Base-by-base conservation (phyloP, 208 protist genomes). In the Leptomonas pyrrhocoris region DNA sequence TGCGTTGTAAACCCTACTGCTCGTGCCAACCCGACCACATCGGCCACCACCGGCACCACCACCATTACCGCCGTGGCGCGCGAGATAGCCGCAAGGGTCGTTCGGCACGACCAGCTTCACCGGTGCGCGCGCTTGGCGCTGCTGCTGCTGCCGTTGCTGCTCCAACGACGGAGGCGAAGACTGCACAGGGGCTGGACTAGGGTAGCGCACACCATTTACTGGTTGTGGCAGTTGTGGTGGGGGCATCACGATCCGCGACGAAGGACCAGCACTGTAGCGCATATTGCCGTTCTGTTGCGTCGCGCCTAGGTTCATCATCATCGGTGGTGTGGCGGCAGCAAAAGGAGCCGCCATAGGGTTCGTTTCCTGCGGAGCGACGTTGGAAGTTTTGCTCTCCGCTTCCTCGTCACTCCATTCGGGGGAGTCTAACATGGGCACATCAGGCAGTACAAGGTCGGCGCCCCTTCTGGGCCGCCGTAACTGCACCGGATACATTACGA, bases 351-450 rank as follows among this genome's bases (percentile, higher is more conserved):
- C 46, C 9, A n/a, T 30, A 4, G 48, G 30, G 3, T 34, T 18
- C 27, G 36, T 25, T 34, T 46, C 43, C 43, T 53, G 38, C 16
- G 69, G 23, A 7, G 45, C 28, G 19, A 15, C 16, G 8, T 55
- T 73, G 0, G 25, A 54, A 38, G 7, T 38, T 16, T 8, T 43
- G 2, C 8, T 15, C 12, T 61, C 48, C 11, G 21, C 34, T 2
- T 74, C 75, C 16, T 75, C 70, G 34, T 66, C 61, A 21, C 70
- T 77, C 69, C 68, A 81, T 18, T 73, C 70, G 6, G 76, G 76
- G 0, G 76, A 81, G 30, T 69, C 60, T 15, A 81, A 60, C 53
- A 81, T 70, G 0, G 68, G 70, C 3, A 81, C 61, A 42, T 72
- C 60, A 7, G 55, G 69, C 15, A 81, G 70, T 6, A 81, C 76